phyloP scores from a whole-genome alignment of 192 early-diverging fungal genomes.

The Backusella tuberculispora region DNA sequence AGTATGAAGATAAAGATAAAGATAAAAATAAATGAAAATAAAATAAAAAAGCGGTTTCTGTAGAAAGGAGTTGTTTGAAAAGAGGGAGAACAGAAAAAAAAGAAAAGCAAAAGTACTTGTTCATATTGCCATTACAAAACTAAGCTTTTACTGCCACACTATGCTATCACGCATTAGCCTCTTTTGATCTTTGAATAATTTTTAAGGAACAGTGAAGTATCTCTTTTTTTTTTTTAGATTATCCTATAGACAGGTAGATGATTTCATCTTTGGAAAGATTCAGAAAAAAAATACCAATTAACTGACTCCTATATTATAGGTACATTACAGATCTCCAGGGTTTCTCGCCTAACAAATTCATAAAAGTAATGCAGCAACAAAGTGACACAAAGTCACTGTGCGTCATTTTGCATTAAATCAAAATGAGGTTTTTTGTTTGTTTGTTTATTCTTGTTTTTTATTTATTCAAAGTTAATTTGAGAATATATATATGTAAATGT shows the following conservation, averaged over 20 bases:
- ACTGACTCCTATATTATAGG: background rate
- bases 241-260: background rate
- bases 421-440: background rate
- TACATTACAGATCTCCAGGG: conserved; percentile 17
- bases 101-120: background rate
- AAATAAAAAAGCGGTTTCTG: conserved; percentile 1
- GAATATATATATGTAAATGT: background rate
- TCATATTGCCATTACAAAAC: background rate
- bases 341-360: background rate
- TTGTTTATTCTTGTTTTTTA: background rate
- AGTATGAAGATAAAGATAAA: background rate
- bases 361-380: conserved; percentile 2
- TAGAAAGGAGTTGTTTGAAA: background rate
- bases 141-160: background rate
- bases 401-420: background rate
- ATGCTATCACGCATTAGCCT: background rate
- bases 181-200: conserved; percentile 9
- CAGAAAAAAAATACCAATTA: background rate
- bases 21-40: conserved; percentile 4
- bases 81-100: conserved; percentile 9
- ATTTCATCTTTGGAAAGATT: conserved; percentile 17
- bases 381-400: conserved; percentile 9
- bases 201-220: background rate
- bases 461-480: background rate
- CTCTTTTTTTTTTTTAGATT: background rate